Percentiles rank a stretch among this genome's conserved stretches.
phyloP scores from a whole-genome alignment of 2,329 filamentous ascomycete species.

The Pseudogymnoascus sp. region DNA sequence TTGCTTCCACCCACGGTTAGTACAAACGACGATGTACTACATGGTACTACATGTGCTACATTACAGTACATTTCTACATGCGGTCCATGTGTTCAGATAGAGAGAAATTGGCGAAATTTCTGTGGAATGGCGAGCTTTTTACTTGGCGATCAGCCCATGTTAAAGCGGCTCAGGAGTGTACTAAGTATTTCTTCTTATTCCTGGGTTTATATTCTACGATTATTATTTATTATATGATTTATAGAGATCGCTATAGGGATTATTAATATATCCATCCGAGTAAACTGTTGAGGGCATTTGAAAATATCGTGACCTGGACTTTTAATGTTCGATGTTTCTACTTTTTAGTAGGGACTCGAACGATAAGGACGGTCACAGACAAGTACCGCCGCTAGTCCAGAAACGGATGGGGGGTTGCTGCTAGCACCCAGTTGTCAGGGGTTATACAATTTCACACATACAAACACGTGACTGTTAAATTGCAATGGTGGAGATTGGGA shows the following conservation, averaged over 20 bases:
- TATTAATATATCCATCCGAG: not conserved
- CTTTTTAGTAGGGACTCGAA: not conserved
- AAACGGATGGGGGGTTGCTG: not conserved
- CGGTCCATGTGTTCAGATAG: not conserved
- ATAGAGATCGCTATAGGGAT: not conserved
- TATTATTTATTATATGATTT: not conserved
- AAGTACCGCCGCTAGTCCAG: not conserved
- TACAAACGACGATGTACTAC: not conserved
- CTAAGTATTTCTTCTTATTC: not conserved
- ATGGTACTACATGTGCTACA: not conserved
- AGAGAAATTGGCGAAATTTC: slow-evolving; percentile 6
- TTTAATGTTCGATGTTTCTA: not conserved
- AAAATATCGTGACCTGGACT: not conserved
- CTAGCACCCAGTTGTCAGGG: not conserved
- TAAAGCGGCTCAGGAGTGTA: not conserved
- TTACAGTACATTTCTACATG: slow-evolving; percentile 1
- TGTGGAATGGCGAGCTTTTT: slow-evolving; percentile 1
- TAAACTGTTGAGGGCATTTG: not conserved
- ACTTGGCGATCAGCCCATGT: not conserved
- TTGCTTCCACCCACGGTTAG: too few relatives aligned
- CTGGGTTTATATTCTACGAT: not conserved
- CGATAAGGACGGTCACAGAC: not conserved
- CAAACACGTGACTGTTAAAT: slow-evolving; percentile 4
- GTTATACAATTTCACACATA: not conserved
- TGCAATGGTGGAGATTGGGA: not conserved